Conservation (phyloP, 106 monocot species). For the Ottelia alismoides region DNA sequence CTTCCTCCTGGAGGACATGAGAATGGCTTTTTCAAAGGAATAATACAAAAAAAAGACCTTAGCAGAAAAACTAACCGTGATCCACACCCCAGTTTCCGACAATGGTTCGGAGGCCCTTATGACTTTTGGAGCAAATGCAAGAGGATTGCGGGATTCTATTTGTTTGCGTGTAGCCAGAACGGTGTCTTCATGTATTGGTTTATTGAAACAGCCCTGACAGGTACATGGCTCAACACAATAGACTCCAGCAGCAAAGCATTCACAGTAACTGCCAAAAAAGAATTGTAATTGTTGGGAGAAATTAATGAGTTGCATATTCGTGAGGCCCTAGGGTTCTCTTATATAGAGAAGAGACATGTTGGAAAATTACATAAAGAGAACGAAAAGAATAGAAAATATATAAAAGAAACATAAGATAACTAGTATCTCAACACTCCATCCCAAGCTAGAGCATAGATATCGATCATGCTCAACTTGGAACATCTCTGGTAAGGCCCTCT, state of each 20-base stretch:
- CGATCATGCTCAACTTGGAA: too few species aligned
- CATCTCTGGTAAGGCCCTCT: too few species aligned
- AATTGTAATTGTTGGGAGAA: too few species aligned
- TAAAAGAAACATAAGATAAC: too few species aligned
- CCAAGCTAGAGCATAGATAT: too few species aligned
- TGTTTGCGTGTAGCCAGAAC: conserved; percentile 86
- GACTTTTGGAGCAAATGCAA: conserved; percentile 98
- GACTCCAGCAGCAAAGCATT: conserved; percentile 88
- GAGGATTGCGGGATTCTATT: conserved; percentile 89
- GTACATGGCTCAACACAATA: conserved; percentile 88
- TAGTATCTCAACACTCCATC: too few species aligned
- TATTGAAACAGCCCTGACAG: conserved; percentile 89
- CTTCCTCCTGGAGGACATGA: conserved; percentile 38
- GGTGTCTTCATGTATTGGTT: conserved; percentile 76
- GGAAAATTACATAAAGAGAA: too few species aligned
- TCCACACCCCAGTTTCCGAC: conserved; percentile 40
- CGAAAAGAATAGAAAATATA: too few species aligned
- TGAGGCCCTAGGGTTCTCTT: too few species aligned
- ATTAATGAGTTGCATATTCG: too few species aligned
- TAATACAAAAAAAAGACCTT: background rate
- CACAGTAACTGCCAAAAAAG: conserved; percentile 95
- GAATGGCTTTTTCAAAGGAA: background rate
- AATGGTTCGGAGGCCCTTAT: conserved; percentile 34
- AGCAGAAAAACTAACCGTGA: background rate
- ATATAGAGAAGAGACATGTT: too few species aligned